Base-by-base conservation (phyloP, 768 basidiomycete genomes). In the Inosperma sp. region DNA sequence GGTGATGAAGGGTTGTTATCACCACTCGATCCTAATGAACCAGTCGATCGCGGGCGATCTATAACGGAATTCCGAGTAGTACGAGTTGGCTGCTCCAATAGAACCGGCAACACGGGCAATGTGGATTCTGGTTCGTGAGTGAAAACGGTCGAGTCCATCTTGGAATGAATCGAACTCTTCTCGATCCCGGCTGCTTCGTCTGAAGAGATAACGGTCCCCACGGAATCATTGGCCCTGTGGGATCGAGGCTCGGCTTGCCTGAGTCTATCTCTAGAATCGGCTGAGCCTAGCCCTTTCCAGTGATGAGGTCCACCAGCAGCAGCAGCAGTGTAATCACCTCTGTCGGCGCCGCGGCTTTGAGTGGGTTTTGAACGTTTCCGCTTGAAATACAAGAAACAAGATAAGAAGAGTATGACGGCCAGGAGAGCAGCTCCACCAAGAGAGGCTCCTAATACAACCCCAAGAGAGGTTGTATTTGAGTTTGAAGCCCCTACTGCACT, bases 401-500 rank as follows among this genome's bases (percentile, higher is more conserved):
- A 45, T 6, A 67, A 59, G 13, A 68, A 57, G 17, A 75, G 54
- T 4, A 54, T 56, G 23, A 66, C 57, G 7, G 71, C 35, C 26
- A 80, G 48, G 12, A 64, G 73, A 2, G 72, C 58, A 2, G 70
- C n/a, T n/a, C n/a, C 77, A 4, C 78, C 82, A 3, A 83, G 55
- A 16, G 77, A 72, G 21, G 75, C 75, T 2, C 82, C 84, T 5
- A 72, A 74, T 22, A 85, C 76, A 7, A 71, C 68, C 0, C 72
- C 76, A 1, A 65, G 63, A 31, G 74, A 74, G 6, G 64, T 59
- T 4, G 59, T 53, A 13, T 41, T 45, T 9, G 68, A 54, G 14
- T 67, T 61, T 6, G 62, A 42, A 5, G 1, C 40, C 2, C 67
- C 52, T 27, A 49, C 47, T 3, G 23, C 22, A 4, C 41, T 48